Conservation (phyloP, 306 rosid species). For the Sophora flavescens region DNA sequence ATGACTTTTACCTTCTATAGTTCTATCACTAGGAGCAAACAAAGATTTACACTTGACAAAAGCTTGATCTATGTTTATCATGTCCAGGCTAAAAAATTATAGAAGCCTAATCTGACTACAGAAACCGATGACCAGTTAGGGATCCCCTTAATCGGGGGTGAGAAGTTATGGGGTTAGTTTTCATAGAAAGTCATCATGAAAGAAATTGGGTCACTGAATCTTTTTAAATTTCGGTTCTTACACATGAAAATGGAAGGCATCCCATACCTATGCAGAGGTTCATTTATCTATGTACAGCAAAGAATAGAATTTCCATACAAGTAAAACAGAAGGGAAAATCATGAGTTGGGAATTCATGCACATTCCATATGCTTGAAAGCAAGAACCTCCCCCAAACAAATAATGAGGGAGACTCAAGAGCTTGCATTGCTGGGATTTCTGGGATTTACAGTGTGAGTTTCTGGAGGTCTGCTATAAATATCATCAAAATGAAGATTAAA, state of each 20-base stretch:
- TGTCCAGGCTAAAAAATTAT: too few species aligned
- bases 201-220: too few species aligned
- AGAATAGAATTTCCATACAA: conserved; percentile 61
- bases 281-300: conserved; percentile 70
- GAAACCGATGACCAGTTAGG: too few species aligned
- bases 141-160: too few species aligned
- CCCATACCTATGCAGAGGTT: conserved; percentile 12
- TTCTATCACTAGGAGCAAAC: too few species aligned
- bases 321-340: conserved; percentile 38
- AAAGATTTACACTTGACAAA: too few species aligned
- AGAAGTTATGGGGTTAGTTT: too few species aligned
- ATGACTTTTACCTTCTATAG: too few species aligned
- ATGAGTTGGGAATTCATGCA: conserved; percentile 51
- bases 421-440: conserved; percentile 50
- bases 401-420: conserved; percentile 52
- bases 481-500: conserved; percentile 80
- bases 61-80: too few species aligned
- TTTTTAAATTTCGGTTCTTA: not conserved
- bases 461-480: conserved; percentile 69
- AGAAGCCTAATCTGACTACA: too few species aligned
- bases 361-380: conserved; percentile 46
- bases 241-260: not conserved
- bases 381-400: conserved; percentile 55
- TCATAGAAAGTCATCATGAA: too few species aligned
- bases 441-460: conserved; percentile 54